Conservation (phyloP, 1,284 basidiomycete species). For the Fomitopsis palustris region DNA sequence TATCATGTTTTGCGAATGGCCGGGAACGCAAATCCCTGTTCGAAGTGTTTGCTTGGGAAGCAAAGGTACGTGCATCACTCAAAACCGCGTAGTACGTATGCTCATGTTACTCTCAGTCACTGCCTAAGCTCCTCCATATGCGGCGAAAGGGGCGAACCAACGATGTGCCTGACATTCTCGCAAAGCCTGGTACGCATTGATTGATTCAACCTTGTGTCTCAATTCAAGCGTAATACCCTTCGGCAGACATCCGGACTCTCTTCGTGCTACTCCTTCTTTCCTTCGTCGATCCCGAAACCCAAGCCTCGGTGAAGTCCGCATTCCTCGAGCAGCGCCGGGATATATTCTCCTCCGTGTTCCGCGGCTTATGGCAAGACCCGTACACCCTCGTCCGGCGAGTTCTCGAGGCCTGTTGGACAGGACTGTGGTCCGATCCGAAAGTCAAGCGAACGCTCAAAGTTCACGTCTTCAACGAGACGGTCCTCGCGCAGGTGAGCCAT, state of each 20-base stretch:
- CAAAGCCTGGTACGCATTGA: constrained; percentile 49
- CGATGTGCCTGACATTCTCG: constrained; percentile 39
- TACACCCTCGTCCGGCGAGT: constrained; percentile 52
- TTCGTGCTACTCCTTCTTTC: constrained; percentile 69
- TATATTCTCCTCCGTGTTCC: constrained; percentile 61
- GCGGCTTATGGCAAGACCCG: constrained; percentile 60
- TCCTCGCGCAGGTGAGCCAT: constrained; percentile 53
- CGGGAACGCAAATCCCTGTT: constrained; percentile 56
- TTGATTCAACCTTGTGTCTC: background rate
- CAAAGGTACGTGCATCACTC: constrained; percentile 44
- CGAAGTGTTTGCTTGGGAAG: constrained; percentile 73
- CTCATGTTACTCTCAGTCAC: constrained; percentile 38
- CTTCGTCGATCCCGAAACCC: constrained; percentile 49
- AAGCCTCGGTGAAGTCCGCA: constrained; percentile 49
- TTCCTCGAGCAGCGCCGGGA: constrained; percentile 70
- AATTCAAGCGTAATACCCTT: background rate
- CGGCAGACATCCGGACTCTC: constrained; percentile 66
- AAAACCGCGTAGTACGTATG: background rate
- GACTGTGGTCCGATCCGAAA: constrained; percentile 68
- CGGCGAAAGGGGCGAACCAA: constrained; percentile 50
- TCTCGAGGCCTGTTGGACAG: constrained; percentile 65
- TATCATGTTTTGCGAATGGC: constrained; percentile 63
- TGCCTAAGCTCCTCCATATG: constrained; percentile 68
- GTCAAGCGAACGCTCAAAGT: constrained; percentile 68
- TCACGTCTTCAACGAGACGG: constrained; percentile 60